Base-by-base conservation (phyloP, 495 filamentous ascomycete genomes). In the Ramalina peruviana region DNA sequence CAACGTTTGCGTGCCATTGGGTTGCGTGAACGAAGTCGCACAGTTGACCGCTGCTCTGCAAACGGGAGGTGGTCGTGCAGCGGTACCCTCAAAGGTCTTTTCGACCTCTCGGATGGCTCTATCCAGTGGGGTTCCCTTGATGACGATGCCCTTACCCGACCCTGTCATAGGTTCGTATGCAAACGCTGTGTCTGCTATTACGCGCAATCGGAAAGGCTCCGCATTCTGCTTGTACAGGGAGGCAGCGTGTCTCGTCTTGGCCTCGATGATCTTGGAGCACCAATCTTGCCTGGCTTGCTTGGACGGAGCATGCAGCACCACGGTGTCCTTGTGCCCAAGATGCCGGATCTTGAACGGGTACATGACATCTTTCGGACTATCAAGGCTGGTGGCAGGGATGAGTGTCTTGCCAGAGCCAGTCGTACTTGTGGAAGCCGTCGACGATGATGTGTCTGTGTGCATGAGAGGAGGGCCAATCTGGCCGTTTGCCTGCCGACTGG, bases 311-410 rank as follows among this genome's bases (percentile, higher is more conserved):
- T 92, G 97, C 3, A 99, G 74, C 3, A 82, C 93, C 62, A 94
- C 97, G 3, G 73, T 75, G 49, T 88, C 85, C 10, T 67, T 65
- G 48, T 88, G 82, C 7, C 92, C 92, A n/a, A 99, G 76, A 67
- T 99, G 93, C 63, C 94, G 95, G 62, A 99, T 81, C 53, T 81
- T 82, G 76, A 99, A 97, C 4, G 93, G 92, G 61, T 85, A 97
- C 53, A 97, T 72, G 37, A 93, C 86, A 55, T 89, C 83, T 48
- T 74, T 79, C 4, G 67, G 60, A 40, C 44, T 68, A 13, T 82
- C 78, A 9, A 76, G 58, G 13, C 61, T 60, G 5, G 80, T 80
- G 26, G 71, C 68, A 3, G 74, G 65, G 11, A 70, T 67, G 36
- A 74, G 53, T 1, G 67, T 72, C 50, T 68, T 73, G 21, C 61